phyloP scores from a whole-genome alignment of 768 basidiomycete genomes.

The Collybia sp. region DNA sequence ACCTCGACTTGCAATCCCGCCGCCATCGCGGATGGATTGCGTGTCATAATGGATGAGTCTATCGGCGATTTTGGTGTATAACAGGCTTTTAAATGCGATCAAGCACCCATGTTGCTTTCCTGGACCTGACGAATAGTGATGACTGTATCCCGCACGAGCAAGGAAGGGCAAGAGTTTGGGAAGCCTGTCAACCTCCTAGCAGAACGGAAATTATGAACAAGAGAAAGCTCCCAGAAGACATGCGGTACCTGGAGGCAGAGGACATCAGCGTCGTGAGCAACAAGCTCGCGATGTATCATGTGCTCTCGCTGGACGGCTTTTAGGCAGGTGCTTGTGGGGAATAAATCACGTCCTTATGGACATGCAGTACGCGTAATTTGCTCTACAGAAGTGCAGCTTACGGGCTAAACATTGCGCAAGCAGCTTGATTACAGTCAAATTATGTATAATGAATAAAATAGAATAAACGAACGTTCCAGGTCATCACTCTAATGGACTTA shows the following conservation, averaged over 20 bases:
- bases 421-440: constrained; percentile 37
- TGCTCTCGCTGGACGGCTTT: constrained; percentile 69
- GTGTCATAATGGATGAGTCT: constrained; percentile 67
- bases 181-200: constrained; percentile 83
- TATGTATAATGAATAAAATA: constrained; percentile 1
- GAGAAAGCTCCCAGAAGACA: neutral
- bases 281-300: constrained; percentile 76
- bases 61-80: constrained; percentile 42
- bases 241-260: constrained; percentile 75
- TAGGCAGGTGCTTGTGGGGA: constrained; percentile 82
- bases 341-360: constrained; percentile 65
- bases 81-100: constrained; percentile 59
- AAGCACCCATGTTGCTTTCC: constrained; percentile 85
- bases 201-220: constrained; percentile 1
- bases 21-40: constrained; percentile 42
- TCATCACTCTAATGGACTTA: constrained; percentile 51
- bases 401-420: constrained; percentile 78
- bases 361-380: neutral
- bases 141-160: constrained; percentile 56
- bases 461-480: constrained; percentile 75
- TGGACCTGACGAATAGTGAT: constrained; percentile 65
- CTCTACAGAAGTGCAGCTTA: constrained; percentile 32
- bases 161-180: constrained; percentile 68
- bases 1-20: constrained; percentile 37
- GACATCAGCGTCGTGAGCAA: constrained; percentile 69